Evolutionary conservation across 139 green algal species (phyloP), one percentile per base, ranked within the genome.

Genomic region (Chlamydomonas incerta): DNA sequence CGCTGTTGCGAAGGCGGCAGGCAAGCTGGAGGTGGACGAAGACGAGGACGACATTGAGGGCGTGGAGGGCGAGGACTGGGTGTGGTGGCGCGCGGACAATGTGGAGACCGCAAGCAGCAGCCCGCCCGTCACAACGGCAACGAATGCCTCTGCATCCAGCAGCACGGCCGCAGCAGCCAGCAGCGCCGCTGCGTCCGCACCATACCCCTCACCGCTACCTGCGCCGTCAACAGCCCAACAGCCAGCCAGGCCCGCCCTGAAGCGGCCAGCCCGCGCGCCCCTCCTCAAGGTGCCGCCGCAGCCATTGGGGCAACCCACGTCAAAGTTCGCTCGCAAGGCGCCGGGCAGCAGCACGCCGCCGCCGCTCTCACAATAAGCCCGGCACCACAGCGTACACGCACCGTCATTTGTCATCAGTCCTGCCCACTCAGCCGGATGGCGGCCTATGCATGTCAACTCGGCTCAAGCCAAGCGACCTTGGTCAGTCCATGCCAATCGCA

Each of bases 61-160:
- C 47, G 79, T 58, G n/a, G 79, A 85, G 79, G 79, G 79, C 23
- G 66, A 69, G 26, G 79, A 85, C 79, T 85, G 79, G 79, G 79
- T 85, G 3, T 85, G 79, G 79, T 85, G 79, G 79, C 65, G 79
- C 13, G 65, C 79, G 10, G 79, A 85, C 33, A 21, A 85, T 29
- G 3, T 20, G 18, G n/a, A 5, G 33, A 31, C 21, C 20, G 35
- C 73, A 35, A 20, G 24, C 17, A 17, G 1, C 13, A 65, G 26
- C 23, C 2, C 62, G 18, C 26, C 62, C 11, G 62, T 26, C 10
- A 63, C 55, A 6, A 10, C 55, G 21, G 21, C 55, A 10, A 10
- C 55, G 21, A 18, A 23, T 10, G 55, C 62, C 26, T 17, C 62
- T 20, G 14, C 62, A 4, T 29, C 63, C 29, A 70, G 0, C 29